Evolutionary conservation across 805 yeast genomes (phyloP), one percentile per base, ranked within the genome.

Genomic region (Torulaspora gathmanii): DNA sequence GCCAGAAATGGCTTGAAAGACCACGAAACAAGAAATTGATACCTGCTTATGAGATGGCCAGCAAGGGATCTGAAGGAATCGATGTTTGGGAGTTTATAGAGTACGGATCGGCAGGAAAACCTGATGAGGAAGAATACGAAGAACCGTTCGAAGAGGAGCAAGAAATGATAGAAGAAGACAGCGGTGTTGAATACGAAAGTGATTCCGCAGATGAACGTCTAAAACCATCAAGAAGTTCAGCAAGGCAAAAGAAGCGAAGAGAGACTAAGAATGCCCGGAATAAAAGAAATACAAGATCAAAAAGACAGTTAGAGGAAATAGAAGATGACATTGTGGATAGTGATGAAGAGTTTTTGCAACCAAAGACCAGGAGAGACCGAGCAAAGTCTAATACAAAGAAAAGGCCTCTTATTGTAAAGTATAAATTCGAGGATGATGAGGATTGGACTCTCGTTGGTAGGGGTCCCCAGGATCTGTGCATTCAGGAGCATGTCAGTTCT

Each of bases 21-120:
- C 40, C 41, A 17, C 83, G 86, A 81, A 63, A 82, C 31, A 55
- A 79, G 44, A 77, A 71, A 29, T 57, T 72, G 19, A 65, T 66
- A 12, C 74, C 70, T 2, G 73, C 73, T 16, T 75, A 82, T 27
- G 66, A 73, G 40, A 74, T 68, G 45, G 86, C 86, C 0, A 58
- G 79, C 37, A 70, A 56, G 13, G 64, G 57, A 16, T 55, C 75
- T 3, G 55, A 53, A 4, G 64, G 56, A 15, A 57, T 60, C 9
- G 61, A 60, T 33, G 56, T 57, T 0, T 61, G 64, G 60, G 69
- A 62, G 46, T 67, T 65, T 43, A 61, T 60, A 7, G 70, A 68
- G 49, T 64, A 61, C 43, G 67, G 66, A 3, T 58, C 64, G 3
- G 46, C 52, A n/a, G 63, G 64, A 7, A 61, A 56, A 50, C 59